phyloP scores from a whole-genome alignment of 2,329 filamentous ascomycete species.

The Pseudogymnoascus sp. region DNA sequence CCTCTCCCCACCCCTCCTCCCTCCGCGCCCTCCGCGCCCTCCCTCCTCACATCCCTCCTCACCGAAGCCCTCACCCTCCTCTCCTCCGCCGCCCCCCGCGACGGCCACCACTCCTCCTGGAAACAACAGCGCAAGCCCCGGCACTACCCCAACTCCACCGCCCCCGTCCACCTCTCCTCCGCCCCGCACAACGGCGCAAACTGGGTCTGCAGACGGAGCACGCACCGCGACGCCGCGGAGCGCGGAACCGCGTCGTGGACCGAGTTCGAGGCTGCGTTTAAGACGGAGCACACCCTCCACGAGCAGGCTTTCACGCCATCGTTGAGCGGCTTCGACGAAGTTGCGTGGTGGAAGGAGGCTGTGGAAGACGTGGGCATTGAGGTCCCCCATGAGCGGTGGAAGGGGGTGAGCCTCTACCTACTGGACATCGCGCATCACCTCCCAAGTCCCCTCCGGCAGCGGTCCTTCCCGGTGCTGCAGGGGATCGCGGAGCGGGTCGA shows the following conservation, averaged over 20 bases:
- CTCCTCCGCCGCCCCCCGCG: constrained; percentile 41
- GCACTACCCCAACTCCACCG: constrained; percentile 39
- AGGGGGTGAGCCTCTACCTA: constrained; percentile 40
- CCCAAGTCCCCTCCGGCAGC: constrained; percentile 49
- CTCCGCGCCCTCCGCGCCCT: constrained; percentile 29
- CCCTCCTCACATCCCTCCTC: constrained; percentile 45
- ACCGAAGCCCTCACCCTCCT: constrained; percentile 53
- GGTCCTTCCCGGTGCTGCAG: constrained; percentile 60
- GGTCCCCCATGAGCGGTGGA: constrained; percentile 35
- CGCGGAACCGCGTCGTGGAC: constrained; percentile 50
- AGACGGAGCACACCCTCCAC: constrained; percentile 46
- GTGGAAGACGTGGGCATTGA: constrained; percentile 38
- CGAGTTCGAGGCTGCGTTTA: constrained; percentile 54
- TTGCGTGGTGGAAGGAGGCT: constrained; percentile 35
- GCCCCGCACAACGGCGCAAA: constrained; percentile 44
- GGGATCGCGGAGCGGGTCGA: constrained; percentile 35
- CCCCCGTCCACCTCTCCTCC: constrained; percentile 45
- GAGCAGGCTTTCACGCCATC: constrained; percentile 52
- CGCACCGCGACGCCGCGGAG: constrained; percentile 45
- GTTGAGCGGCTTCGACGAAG: constrained; percentile 39
- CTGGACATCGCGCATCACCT: constrained; percentile 61
- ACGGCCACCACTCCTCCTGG: constrained; percentile 34
- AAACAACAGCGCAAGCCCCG: constrained; percentile 40
- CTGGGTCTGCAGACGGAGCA: constrained; percentile 57
- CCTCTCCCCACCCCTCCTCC: background rate